Percentiles rank a stretch among this genome's conserved stretches.
Conservation (phyloP, 2,329 filamentous ascomycete genomes). For the Arthrobotrys megalospora region DNA sequence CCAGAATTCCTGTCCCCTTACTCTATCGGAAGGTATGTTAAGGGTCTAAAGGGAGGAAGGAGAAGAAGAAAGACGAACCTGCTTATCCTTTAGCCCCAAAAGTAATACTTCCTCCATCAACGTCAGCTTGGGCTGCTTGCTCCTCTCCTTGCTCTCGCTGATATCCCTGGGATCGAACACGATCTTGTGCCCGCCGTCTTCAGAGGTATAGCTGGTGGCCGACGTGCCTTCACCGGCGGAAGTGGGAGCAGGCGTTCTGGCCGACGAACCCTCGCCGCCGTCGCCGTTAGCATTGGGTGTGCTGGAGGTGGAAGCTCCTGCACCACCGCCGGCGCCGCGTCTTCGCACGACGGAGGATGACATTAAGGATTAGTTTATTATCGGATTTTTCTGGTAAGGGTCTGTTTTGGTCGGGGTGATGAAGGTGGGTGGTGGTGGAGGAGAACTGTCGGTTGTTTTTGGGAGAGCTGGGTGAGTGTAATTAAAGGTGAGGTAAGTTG, state of each 20-base stretch:
- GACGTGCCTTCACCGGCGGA: slow-evolving; percentile 75
- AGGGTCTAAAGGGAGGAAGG: background rate
- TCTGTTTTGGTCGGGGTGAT: slow-evolving; percentile 3
- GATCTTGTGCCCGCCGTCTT: slow-evolving; percentile 77
- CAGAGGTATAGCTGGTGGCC: slow-evolving; percentile 84
- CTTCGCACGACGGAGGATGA: slow-evolving; percentile 56
- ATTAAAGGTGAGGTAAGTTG: slow-evolving; percentile 32
- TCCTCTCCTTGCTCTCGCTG: slow-evolving; percentile 94
- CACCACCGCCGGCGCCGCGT: slow-evolving; percentile 76
- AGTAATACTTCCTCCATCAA: slow-evolving; percentile 98
- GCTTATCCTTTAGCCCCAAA: slow-evolving; percentile 97
- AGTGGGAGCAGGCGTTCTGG: slow-evolving; percentile 70
- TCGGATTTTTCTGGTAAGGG: background rate
- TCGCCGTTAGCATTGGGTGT: slow-evolving; percentile 77
- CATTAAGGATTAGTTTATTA: slow-evolving; percentile 50
- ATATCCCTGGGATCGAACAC: slow-evolving; percentile 97
- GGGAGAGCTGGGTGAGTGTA: slow-evolving; percentile 14
- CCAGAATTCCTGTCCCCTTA: background rate
- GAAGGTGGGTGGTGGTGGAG: slow-evolving; percentile 10
- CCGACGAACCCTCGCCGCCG: slow-evolving; percentile 76
- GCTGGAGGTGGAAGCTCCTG: slow-evolving; percentile 76
- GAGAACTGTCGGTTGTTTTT: background rate
- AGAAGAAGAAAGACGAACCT: slow-evolving; percentile 74
- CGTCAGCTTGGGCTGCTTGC: slow-evolving; percentile 97
- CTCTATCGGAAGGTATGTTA: slow-evolving; percentile 9